A percentile compares a stretch with the other conserved stretches of the same genome.
Conservation (phyloP, 352 stramenopile genomes). For the Peronosclerospora sorghi region DNA sequence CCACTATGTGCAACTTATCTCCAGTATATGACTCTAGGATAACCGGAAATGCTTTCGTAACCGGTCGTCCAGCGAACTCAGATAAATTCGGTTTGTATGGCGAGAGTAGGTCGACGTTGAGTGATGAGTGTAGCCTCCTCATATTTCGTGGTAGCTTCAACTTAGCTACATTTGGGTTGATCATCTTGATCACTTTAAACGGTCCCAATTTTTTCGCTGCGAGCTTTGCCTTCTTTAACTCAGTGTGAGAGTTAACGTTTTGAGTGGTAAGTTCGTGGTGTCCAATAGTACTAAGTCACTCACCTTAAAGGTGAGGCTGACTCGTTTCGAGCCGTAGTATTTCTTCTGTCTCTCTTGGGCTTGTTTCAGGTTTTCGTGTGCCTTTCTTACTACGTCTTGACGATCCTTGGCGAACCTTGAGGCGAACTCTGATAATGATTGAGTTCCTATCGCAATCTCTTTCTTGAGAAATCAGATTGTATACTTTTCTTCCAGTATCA, state of each 20-base stretch:
- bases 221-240: not conserved
- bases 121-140: not conserved
- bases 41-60: not conserved
- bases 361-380: slow-evolving; percentile 1
- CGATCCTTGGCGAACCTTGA: slow-evolving; percentile 2
- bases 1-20: not conserved
- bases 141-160: slow-evolving; percentile 1
- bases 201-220: not conserved
- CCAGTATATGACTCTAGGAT: not conserved
- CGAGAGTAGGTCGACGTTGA: not conserved
- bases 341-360: slow-evolving; percentile 6
- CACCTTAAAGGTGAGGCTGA: slow-evolving; percentile 4
- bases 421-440: not conserved
- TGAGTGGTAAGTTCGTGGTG: slow-evolving; percentile 1
- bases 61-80: not conserved
- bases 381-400: slow-evolving; percentile 7
- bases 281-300: slow-evolving; percentile 5
- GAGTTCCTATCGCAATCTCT: not conserved
- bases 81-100: not conserved
- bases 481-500: not conserved
- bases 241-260: not conserved
- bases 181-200: not conserved
- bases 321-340: slow-evolving; percentile 8
- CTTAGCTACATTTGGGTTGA: slow-evolving; percentile 1
- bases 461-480: not conserved